Base-by-base conservation (phyloP, 1,284 basidiomycete species). In the Ustilago trichophora region DNA sequence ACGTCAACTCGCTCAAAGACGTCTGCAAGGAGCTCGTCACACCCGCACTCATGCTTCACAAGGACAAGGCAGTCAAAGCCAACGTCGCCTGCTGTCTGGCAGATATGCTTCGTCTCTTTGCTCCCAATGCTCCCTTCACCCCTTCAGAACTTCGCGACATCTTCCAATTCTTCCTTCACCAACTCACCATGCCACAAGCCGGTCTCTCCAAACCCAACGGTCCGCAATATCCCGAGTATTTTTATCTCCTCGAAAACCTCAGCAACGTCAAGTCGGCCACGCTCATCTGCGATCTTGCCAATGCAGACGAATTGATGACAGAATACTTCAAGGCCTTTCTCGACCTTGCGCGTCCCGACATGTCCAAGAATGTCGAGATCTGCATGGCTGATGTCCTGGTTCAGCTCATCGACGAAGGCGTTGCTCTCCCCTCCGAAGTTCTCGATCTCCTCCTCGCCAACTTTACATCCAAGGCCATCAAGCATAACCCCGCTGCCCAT, bases 51-150 rank as follows among this genome's bases (percentile, higher is more conserved):
- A 85, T 97, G 36, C 87, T 94, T 25, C 94, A 98, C 72, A 95
- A 92, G 83, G 94, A 98, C 84, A 87, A 88, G 40, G 93, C 92
- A 18, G 92, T 98, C 72, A 96, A 94, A 82, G 93, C 93, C 0
- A 91, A 91, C 72, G 88, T 91, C 6, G 93, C 93, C 0, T 96
- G 93, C 82, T 98, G 93, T 83, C 86, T 99, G 16, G 93, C 93
- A 2, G 94, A 99, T 82, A 85, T 98, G 57, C 87, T 99, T 44
- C 85, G 93, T 31, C 86, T 98, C 40, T 97, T 93, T 82, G 96
- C 96, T 1, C 96, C 96, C 2, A 92, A 98, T 79, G 95, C 96
- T 25, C 96, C 96, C 11, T 98, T 95, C 81, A 94, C 89, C 4
- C 88, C 89, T 43, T 83, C 86, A 41, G 91, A 98, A 81, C 87